A percentile compares a stretch with the other conserved stretches of the same genome.
phyloP scores from a whole-genome alignment of 345 rosid genomes.

The Corymbia maculata region DNA sequence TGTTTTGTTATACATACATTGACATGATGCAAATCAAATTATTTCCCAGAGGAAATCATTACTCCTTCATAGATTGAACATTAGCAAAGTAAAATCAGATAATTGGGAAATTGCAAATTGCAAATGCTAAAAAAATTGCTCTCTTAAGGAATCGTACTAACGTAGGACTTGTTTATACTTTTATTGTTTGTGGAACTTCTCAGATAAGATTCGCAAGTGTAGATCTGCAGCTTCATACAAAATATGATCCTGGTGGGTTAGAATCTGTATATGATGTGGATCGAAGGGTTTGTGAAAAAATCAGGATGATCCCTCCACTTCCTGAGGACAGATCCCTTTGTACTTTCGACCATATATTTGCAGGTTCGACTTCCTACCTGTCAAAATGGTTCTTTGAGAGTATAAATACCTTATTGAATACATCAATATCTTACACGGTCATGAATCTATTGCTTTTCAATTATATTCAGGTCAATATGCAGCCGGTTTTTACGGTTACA shows the following conservation, averaged over 20 bases:
- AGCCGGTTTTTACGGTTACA: slow-evolving; percentile 94
- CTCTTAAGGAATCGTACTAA: neutral
- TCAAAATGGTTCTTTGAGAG: neutral
- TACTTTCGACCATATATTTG: slow-evolving; percentile 73
- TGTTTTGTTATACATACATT: neutral
- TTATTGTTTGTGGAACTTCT: neutral
- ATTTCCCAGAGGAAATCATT: neutral
- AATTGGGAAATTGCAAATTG: no score
- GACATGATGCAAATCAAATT: neutral
- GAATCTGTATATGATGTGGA: slow-evolving; percentile 72
- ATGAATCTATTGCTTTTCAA: neutral
- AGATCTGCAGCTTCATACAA: slow-evolving; percentile 74
- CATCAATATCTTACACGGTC: neutral
- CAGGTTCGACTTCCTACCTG: slow-evolving; percentile 28
- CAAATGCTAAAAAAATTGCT: neutral
- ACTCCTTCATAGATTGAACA: neutral
- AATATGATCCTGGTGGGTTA: slow-evolving; percentile 55
- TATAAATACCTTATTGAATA: neutral
- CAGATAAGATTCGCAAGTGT: slow-evolving; percentile 62
- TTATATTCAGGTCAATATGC: slow-evolving; percentile 63
- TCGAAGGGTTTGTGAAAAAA: slow-evolving; percentile 44
- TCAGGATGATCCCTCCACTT: slow-evolving; percentile 65
- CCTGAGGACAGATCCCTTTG: slow-evolving; percentile 78
- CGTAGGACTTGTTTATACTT: neutral
- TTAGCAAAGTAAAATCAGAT: neutral